A percentile compares a stretch with the other conserved stretches of the same genome.
These are phyloP conservation scores for Diplocarpon mali DNA, from an alignment of 2,329 filamentous ascomycete species.

Conservation along the genomic window DNA sequence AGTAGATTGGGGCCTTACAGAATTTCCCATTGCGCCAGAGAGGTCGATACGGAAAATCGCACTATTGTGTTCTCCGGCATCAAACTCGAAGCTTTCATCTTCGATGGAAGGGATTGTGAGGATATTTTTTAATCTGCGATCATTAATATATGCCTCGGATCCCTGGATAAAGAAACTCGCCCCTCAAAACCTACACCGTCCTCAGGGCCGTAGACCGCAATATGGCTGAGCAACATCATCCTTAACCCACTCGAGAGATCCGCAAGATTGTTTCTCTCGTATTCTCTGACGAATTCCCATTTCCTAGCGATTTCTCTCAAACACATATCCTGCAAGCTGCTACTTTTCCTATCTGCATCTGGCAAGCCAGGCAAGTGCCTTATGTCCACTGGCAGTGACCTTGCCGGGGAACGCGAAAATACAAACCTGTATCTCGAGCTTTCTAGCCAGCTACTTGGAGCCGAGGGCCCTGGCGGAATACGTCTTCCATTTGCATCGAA, in stretches of 20 bases:
- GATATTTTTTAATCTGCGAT: slow-evolving; percentile 32
- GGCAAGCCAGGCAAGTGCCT: slow-evolving; percentile 31
- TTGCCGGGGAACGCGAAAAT: slow-evolving; percentile 15
- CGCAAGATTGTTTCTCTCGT: slow-evolving; percentile 46
- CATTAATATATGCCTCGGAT: neutral
- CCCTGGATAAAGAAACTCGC: neutral
- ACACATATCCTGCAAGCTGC: slow-evolving; percentile 36
- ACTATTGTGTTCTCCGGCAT: slow-evolving; percentile 29
- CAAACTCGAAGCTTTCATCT: slow-evolving; percentile 9
- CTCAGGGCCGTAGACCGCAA: slow-evolving; percentile 34
- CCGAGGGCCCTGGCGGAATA: slow-evolving; percentile 45
- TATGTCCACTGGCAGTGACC: slow-evolving; percentile 21
- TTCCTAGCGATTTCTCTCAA: slow-evolving; percentile 40
- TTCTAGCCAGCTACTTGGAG: slow-evolving; percentile 46
- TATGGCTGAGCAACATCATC: slow-evolving; percentile 38
- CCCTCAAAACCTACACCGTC: slow-evolving; percentile 40
- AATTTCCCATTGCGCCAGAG: slow-evolving; percentile 39
- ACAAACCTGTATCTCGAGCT: slow-evolving; percentile 25
- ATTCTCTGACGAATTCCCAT: slow-evolving; percentile 44
- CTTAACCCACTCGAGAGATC: slow-evolving; percentile 43
- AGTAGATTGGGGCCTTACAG: slow-evolving; percentile 25
- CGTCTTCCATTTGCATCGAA: slow-evolving; percentile 39
- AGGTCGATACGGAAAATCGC: slow-evolving; percentile 44
- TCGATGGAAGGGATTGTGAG: slow-evolving; percentile 29
- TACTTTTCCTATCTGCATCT: slow-evolving; percentile 12